phyloP scores from a whole-genome alignment of 139 green algal species.

The Raphidocelis subcapitata region DNA sequence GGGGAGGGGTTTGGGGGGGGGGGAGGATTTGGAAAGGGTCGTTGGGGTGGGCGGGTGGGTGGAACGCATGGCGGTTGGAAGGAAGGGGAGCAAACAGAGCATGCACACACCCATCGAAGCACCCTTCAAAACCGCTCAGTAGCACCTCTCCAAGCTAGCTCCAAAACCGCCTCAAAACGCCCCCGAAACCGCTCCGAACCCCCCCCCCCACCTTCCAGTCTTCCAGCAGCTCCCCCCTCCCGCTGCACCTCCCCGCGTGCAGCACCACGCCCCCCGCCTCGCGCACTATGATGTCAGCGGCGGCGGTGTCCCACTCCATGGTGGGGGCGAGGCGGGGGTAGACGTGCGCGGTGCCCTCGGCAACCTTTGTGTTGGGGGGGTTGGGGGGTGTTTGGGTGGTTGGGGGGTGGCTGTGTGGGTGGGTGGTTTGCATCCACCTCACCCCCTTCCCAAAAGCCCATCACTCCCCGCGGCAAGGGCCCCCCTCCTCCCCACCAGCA shows the following conservation, averaged over 20 bases:
- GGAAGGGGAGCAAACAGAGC: too few relatives aligned
- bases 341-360: constrained; percentile 75
- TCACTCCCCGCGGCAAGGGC: background rate
- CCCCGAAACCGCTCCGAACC: too few relatives aligned
- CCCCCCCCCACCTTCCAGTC: constrained; percentile 78
- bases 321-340: constrained; percentile 55
- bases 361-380: constrained; percentile 13
- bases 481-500: constrained; percentile 70
- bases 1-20: too few relatives aligned
- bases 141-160: too few relatives aligned
- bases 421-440: too few relatives aligned
- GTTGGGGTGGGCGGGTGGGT: background rate
- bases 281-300: constrained; percentile 79
- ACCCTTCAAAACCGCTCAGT: too few relatives aligned
- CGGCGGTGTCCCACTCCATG: constrained; percentile 80
- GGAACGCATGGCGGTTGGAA: too few relatives aligned
- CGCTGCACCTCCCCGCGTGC: constrained; percentile 71
- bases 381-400: too few relatives aligned
- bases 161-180: too few relatives aligned
- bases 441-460: too few relatives aligned
- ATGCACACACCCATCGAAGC: too few relatives aligned
- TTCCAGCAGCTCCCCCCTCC: constrained; percentile 70
- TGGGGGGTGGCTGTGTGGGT: too few relatives aligned
- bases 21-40: background rate
- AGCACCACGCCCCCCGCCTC: constrained; percentile 82